phyloP scores from a whole-genome alignment of 345 rosid species.

The Lepidium aucheri region DNA sequence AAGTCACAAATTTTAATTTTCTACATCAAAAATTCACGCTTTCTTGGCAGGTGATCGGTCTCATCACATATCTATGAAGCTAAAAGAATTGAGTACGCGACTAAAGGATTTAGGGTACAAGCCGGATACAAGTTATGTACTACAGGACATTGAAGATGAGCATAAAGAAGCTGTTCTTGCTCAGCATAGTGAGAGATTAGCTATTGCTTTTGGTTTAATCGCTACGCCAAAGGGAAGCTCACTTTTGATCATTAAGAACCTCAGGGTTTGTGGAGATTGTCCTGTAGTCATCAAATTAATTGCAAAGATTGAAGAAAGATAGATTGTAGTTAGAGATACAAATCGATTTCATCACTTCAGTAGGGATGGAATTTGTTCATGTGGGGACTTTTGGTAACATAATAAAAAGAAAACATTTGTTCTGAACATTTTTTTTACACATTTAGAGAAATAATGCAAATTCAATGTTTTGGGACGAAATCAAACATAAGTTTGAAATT shows the following conservation, averaged over 20 bases:
- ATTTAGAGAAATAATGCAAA: constrained; percentile 22
- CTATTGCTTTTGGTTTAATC: constrained; percentile 81
- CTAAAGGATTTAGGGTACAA: constrained; percentile 57
- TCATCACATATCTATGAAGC: constrained; percentile 62
- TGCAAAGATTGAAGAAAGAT: constrained; percentile 53
- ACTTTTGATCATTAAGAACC: constrained; percentile 70
- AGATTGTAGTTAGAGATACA: constrained; percentile 73
- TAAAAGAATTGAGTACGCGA: constrained; percentile 42
- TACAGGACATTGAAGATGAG: constrained; percentile 79
- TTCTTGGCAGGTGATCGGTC: constrained; percentile 71
- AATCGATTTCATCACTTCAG: constrained; percentile 73
- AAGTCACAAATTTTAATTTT: no score
- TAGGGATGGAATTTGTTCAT: constrained; percentile 59
- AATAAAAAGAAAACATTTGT: not conserved
- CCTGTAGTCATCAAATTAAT: constrained; percentile 64
- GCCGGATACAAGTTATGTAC: constrained; percentile 65
- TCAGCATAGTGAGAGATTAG: constrained; percentile 85
- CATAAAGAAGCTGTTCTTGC: constrained; percentile 74
- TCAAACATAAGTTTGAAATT: constrained; percentile 13
- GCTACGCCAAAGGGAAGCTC: constrained; percentile 47
- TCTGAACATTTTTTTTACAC: constrained; percentile 14
- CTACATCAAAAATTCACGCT: constrained; percentile 57
- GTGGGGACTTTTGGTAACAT: constrained; percentile 71
- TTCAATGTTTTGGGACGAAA: constrained; percentile 9
- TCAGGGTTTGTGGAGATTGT: constrained; percentile 86